Evolutionary conservation across 305 asterid genomes (phyloP).

Genomic region (Coffea humblotiana): DNA sequence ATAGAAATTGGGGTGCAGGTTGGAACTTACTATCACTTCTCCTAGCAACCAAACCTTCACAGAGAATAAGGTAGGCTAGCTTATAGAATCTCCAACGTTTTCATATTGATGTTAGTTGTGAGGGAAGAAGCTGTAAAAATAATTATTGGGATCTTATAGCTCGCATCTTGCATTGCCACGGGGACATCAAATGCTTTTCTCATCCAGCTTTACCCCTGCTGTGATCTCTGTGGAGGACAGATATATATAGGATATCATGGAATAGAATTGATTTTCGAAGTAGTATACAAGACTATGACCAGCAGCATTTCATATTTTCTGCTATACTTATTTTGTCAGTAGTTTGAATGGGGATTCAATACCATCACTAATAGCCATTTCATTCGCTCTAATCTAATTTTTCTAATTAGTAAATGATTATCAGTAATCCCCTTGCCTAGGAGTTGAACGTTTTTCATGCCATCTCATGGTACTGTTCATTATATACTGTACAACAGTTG

Average conservation of each 20-base stretch:
- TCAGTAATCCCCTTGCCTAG: not conserved
- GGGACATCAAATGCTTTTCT: not conserved
- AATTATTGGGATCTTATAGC: not conserved
- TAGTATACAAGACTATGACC: not conserved
- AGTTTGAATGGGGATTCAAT: not conserved
- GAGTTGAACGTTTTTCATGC: not conserved
- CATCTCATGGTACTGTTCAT: conserved; percentile 3
- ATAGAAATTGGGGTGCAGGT: conserved; percentile 97
- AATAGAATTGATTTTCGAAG: not conserved
- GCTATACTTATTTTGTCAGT: not conserved
- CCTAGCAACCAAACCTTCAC: conserved; percentile 79
- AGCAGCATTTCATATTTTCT: not conserved
- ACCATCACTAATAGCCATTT: not conserved
- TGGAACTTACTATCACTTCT: conserved; percentile 88
- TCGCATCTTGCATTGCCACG: not conserved
- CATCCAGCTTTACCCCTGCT: not conserved
- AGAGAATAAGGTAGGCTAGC: conserved; percentile 61
- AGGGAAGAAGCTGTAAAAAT: not conserved
- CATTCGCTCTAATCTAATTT: not conserved
- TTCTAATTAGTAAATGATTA: not conserved
- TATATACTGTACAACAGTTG: conserved; percentile 47
- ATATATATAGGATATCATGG: not conserved
- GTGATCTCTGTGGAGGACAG: not conserved
- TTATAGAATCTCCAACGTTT: not conserved
- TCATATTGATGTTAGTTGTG: not conserved